Evolutionary conservation across 1,139 yeast species (phyloP).

Genomic region (Suhomyces anneliseae): DNA sequence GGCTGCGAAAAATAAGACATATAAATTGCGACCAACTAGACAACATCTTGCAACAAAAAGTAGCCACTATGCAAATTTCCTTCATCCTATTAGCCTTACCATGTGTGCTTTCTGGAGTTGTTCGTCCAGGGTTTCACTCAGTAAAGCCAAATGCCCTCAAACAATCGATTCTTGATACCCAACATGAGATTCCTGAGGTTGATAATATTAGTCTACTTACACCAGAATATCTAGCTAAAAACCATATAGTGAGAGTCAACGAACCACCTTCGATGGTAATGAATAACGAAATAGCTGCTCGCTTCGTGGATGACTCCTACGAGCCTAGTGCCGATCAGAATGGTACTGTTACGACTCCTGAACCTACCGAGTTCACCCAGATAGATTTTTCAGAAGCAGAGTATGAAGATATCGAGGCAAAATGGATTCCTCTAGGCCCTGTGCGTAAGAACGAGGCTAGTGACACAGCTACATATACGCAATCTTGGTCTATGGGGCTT

Average conservation of each 20-base stretch:
- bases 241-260: constrained; percentile 9
- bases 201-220: constrained; percentile 7
- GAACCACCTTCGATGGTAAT: constrained; percentile 12
- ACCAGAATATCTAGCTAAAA: constrained; percentile 7
- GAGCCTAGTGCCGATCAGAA: background rate
- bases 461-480: constrained; percentile 21
- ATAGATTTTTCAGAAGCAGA: constrained; percentile 10
- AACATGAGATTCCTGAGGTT: constrained; percentile 8
- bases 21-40: background rate
- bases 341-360: background rate
- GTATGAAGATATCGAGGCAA: background rate
- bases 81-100: too few species aligned
- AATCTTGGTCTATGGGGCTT: constrained; percentile 24
- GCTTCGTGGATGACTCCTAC: background rate
- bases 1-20: background rate
- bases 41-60: background rate
- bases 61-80: background rate
- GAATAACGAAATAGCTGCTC: constrained; percentile 6
- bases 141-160: background rate
- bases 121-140: background rate
- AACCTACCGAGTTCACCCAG: constrained; percentile 7
- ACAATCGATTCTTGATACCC: background rate
- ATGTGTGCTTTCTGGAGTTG: background rate
- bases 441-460: constrained; percentile 12
- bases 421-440: constrained; percentile 15